phyloP scores from a whole-genome alignment of 768 basidiomycete genomes.

The Trametes maxima region DNA sequence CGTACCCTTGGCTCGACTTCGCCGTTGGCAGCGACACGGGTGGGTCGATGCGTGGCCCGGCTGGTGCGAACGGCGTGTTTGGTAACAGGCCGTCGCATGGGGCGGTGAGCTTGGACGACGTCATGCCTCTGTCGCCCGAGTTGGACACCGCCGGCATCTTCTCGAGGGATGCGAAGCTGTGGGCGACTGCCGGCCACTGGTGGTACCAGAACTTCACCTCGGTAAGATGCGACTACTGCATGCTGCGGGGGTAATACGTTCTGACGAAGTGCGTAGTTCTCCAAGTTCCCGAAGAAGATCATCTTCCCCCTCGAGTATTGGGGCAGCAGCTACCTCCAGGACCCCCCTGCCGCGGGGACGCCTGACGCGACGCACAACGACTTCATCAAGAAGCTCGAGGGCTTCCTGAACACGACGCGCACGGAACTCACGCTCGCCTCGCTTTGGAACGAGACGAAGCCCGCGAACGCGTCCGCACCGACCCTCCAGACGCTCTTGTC shows the following conservation, averaged over 20 bases:
- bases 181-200: slow-evolving; percentile 30
- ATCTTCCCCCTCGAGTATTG: slow-evolving; percentile 31
- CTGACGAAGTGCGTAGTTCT: slow-evolving; percentile 22
- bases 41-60: slow-evolving; percentile 35
- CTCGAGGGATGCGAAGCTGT: slow-evolving; percentile 32
- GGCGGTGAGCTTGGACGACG: slow-evolving; percentile 31
- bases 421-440: slow-evolving; percentile 28
- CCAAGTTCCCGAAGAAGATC: slow-evolving; percentile 32
- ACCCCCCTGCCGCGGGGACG: slow-evolving; percentile 26
- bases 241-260: not conserved
- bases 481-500: slow-evolving; percentile 28
- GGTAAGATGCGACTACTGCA: slow-evolving; percentile 9
- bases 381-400: slow-evolving; percentile 33
- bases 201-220: slow-evolving; percentile 35
- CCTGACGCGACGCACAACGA: slow-evolving; percentile 29
- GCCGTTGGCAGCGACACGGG: slow-evolving; percentile 36
- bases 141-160: slow-evolving; percentile 35
- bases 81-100: slow-evolving; percentile 35
- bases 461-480: slow-evolving; percentile 24
- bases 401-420: slow-evolving; percentile 31
- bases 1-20: slow-evolving; percentile 35
- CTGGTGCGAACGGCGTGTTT: slow-evolving; percentile 33
- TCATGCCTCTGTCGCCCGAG: slow-evolving; percentile 35
- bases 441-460: slow-evolving; percentile 28
- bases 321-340: slow-evolving; percentile 28